phyloP scores from a whole-genome alignment of 2,329 filamentous ascomycete genomes.

The Elsinoe perseae region DNA sequence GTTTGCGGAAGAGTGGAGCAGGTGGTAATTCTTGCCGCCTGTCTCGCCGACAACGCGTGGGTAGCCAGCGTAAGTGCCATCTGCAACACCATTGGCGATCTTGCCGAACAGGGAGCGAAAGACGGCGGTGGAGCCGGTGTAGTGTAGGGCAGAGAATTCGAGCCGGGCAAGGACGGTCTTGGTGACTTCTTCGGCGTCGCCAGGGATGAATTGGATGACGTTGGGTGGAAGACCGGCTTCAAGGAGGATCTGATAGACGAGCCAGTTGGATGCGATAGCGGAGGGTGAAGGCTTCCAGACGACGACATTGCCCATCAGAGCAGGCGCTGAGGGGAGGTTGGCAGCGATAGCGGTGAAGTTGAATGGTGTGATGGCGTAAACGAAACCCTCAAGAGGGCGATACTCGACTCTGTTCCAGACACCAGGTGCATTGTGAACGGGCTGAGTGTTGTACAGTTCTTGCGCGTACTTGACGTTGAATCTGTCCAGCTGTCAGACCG shows the following conservation, averaged over 20 bases:
- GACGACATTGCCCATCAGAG: slow-evolving; percentile 87
- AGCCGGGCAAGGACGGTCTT: slow-evolving; percentile 66
- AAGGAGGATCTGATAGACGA: slow-evolving; percentile 81
- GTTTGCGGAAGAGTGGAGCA: slow-evolving; percentile 70
- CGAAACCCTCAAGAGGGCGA: slow-evolving; percentile 85
- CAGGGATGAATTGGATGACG: slow-evolving; percentile 90
- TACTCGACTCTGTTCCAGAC: slow-evolving; percentile 91
- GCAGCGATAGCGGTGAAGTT: slow-evolving; percentile 95
- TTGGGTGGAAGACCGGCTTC: slow-evolving; percentile 84
- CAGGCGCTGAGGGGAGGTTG: slow-evolving; percentile 75
- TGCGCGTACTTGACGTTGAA: slow-evolving; percentile 94
- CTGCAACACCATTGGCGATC: slow-evolving; percentile 72
- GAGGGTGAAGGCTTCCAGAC: slow-evolving; percentile 94
- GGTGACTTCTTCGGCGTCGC: slow-evolving; percentile 77
- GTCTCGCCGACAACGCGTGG: slow-evolving; percentile 86
- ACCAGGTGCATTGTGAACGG: slow-evolving; percentile 70
- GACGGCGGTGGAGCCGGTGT: slow-evolving; percentile 84
- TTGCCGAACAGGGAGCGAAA: slow-evolving; percentile 84
- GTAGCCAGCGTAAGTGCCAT: slow-evolving; percentile 76
- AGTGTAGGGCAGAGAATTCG: slow-evolving; percentile 86
- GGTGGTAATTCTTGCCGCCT: slow-evolving; percentile 88
- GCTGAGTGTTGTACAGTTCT: slow-evolving; percentile 82
- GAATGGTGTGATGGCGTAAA: slow-evolving; percentile 90
- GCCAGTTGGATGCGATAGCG: slow-evolving; percentile 82
- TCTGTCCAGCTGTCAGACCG: slow-evolving; percentile 22